Evolutionary conservation across 805 yeast genomes (phyloP), one percentile per base, ranked within the genome.

Genomic region (Lipomyces kockii): DNA sequence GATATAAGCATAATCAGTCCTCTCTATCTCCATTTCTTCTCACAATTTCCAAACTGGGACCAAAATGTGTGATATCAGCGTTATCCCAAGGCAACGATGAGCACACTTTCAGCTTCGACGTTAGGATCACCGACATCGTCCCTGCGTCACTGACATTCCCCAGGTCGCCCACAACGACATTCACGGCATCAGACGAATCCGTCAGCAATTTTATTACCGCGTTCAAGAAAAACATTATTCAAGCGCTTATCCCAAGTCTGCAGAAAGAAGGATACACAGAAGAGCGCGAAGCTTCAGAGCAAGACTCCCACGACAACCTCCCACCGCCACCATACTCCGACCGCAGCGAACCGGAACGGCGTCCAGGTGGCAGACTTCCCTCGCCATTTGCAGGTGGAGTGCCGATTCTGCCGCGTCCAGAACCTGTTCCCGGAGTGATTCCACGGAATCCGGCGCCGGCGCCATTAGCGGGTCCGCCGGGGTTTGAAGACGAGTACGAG

Each of bases 401-500:
- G 11, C 55, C 55, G 34, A 20, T 52, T 11, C 25, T 52, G 27
- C 55, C 55, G 17, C 55, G 55, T 7, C 55, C 55, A 25, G 55
- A 52, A 22, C 55, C 55, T 25, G 55, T 60, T 17, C 63, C 60
- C 14, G 60, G 60, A 20, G 27, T 60, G 22, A 22, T 55, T 27
- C 65, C 61, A 4, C 51, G 62, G 49, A 0, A n/a, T 27, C 65
- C 68, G 5, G 52, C 34, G 43, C 63, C 72, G 14, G 65, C 75
- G 32, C 58, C 64, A 22, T 70, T 77, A 2, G 74, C 74, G 3
- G 73, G 72, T 1, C 80, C 80, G 6, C 83, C 83, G 0, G 82
- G 80, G 6, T 80, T 83, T 70, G 86, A 83, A 54, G 85, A 83
- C 71, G 83, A 80, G 65, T 76, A 76, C 62, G 77, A 78, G 58